Evolutionary conservation across 2,329 filamentous ascomycete genomes (phyloP), one percentile per base, ranked within the genome.

Genomic region (Calycina marina): DNA sequence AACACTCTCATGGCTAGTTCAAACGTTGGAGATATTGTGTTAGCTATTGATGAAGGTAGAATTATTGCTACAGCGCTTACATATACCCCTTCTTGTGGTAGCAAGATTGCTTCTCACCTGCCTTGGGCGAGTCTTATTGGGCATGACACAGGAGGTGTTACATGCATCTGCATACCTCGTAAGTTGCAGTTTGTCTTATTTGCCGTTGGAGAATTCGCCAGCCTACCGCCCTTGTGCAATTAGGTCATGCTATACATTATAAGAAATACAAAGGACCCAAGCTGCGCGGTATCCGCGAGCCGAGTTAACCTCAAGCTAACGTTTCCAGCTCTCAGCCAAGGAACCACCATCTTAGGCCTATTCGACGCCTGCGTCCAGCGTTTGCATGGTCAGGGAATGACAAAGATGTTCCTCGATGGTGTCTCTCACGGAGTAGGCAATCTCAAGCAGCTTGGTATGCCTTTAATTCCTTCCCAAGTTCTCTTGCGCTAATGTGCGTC

Each of bases 151-250:
- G 70, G 69, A 28, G 70, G 70, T 15, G 61, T 71, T 20, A 63
- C 68, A n/a, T 75, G 70, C 49, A 65, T 74, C 32, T 73, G 65
- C 50, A 63, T 73, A 40, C 54, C 57, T 46, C 64, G 70, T 70
- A 49, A 38, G 64, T 58, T 14, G 9, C 27, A 30, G 18, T 30
- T 30, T 39, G 26, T 15, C 17, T 17, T 34, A 26, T 28, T 31
- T 26, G 24, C 18, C n/a, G n/a, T n/a, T n/a, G n/a, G n/a, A n/a
- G n/a, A n/a, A n/a, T n/a, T n/a, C n/a, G n/a, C n/a, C n/a, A n/a
- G n/a, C n/a, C n/a, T n/a, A n/a, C n/a, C n/a, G n/a, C n/a, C n/a
- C n/a, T n/a, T n/a, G 22, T 25, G n/a, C 20, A 24, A 2, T 33
- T 25, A 13, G 18, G 4, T 32, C 17, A n/a, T n/a, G n/a, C n/a